Conservation (phyloP, 179 eudicot species). For the Spinacia oleracea region DNA sequence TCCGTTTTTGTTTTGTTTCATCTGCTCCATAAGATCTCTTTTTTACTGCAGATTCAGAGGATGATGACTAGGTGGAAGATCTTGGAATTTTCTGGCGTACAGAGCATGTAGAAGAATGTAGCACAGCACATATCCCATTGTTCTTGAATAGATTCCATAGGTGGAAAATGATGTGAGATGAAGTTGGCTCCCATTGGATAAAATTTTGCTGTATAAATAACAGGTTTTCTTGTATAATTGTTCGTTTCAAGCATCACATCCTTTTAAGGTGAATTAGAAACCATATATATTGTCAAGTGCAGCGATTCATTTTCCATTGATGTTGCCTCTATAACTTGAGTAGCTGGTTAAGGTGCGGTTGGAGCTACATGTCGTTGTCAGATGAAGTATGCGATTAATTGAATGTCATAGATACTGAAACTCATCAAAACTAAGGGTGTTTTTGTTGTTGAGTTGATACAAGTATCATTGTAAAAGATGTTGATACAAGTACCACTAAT, state of each 20-base stretch:
- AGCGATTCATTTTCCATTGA: background rate
- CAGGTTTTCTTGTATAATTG: slow-evolving; percentile 29
- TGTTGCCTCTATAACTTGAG: background rate
- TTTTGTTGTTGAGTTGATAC: background rate
- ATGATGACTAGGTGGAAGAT: slow-evolving; percentile 41
- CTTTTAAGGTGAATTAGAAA: slow-evolving; percentile 15
- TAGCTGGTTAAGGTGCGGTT: slow-evolving; percentile 3
- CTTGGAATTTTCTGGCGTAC: slow-evolving; percentile 3
- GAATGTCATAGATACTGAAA: slow-evolving; percentile 18
- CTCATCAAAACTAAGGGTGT: background rate
- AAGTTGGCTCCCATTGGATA: slow-evolving; percentile 17
- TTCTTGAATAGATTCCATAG: slow-evolving; percentile 17
- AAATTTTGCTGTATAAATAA: slow-evolving; percentile 28
- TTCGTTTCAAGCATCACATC: slow-evolving; percentile 21
- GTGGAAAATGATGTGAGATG: slow-evolving; percentile 19
- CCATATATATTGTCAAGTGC: slow-evolving; percentile 6
- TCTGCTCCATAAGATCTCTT: background rate
- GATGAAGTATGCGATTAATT: slow-evolving; percentile 10
- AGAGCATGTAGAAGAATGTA: slow-evolving; percentile 18
- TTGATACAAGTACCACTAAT: background rate
- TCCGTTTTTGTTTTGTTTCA: background rate
- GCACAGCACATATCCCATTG: slow-evolving; percentile 15
- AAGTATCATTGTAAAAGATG: background rate
- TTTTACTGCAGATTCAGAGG: slow-evolving; percentile 54
- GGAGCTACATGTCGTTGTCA: background rate